Conservation (phyloP, 257 asterid species). For the Phtheirospermum japonicum region DNA sequence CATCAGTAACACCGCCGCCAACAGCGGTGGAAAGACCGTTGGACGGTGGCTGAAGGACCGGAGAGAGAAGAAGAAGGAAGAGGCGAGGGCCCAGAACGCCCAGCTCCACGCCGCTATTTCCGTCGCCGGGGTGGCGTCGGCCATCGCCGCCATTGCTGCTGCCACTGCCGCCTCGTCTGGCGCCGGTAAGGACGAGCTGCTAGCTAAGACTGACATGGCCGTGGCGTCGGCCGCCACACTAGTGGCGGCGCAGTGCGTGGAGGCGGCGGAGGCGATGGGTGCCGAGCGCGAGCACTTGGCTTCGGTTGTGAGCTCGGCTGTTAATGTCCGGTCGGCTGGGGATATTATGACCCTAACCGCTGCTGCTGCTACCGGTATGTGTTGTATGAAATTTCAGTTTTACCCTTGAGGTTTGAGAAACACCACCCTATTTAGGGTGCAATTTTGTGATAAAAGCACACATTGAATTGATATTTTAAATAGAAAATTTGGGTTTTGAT, state of each 20-base stretch:
- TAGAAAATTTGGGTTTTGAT: background rate
- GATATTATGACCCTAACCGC: conserved; percentile 97
- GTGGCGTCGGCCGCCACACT: conserved; percentile 95
- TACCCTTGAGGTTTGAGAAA: background rate
- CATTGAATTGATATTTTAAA: too few species aligned
- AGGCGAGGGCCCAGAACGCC: conserved; percentile 76
- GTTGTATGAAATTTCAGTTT: background rate
- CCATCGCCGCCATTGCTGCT: conserved; percentile 93
- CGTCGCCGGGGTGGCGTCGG: conserved; percentile 94
- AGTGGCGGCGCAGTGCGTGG: conserved; percentile 97
- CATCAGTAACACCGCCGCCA: conserved; percentile 30
- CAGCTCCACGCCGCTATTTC: conserved; percentile 95
- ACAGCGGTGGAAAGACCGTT: conserved; percentile 79
- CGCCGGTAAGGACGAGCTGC: conserved; percentile 67
- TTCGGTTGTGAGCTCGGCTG: conserved; percentile 89
- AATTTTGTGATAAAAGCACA: too few species aligned
- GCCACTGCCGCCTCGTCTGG: conserved; percentile 90
- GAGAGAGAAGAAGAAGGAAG: conserved; percentile 94
- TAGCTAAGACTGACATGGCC: conserved; percentile 88
- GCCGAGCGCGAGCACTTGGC: conserved; percentile 92
- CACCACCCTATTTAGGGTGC: too few species aligned
- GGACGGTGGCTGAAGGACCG: conserved; percentile 99
- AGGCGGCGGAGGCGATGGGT: conserved; percentile 95
- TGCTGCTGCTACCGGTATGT: conserved; percentile 90
- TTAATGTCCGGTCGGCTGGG: conserved; percentile 83